These are phyloP conservation scores for Naganishia sp. DNA, from an alignment of 1,284 basidiomycete genomes.

Conservation along the genomic window DNA sequence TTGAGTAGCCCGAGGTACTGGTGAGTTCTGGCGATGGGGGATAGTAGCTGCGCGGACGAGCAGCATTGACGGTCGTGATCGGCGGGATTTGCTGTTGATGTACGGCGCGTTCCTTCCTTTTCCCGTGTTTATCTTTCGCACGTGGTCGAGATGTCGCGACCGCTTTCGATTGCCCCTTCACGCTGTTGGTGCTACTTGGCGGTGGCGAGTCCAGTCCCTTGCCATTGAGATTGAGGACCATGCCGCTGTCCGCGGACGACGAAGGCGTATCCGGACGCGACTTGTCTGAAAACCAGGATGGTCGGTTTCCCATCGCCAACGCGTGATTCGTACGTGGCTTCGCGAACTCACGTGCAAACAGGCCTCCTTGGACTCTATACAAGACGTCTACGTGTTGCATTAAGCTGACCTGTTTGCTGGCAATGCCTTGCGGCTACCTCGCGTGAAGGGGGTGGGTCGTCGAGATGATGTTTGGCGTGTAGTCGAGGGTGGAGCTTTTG, in stretches of 20 bases:
- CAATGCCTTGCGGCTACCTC: not conserved
- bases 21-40: conserved; percentile 22
- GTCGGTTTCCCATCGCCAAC: conserved; percentile 3
- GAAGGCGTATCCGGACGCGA: conserved; percentile 10
- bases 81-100: not conserved
- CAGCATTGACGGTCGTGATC: not conserved
- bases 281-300: not conserved
- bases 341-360: not conserved
- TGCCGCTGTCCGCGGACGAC: conserved; percentile 1
- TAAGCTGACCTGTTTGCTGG: not conserved
- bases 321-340: too few species aligned
- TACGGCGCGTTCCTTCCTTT: not conserved
- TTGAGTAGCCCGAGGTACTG: conserved; percentile 10
- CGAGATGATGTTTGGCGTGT: not conserved
- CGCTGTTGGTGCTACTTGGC: conserved; percentile 12
- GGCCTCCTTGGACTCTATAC: not conserved
- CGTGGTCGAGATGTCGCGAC: conserved; percentile 1
- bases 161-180: conserved; percentile 1
- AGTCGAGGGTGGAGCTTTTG: not conserved
- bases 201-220: conserved; percentile 11
- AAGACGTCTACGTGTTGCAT: conserved; percentile 2
- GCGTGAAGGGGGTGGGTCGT: not conserved
- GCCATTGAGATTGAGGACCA: not conserved
- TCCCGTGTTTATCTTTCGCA: conserved; percentile 1
- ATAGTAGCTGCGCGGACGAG: not conserved